Base-by-base conservation (phyloP, 2,329 filamentous ascomycete genomes). In the Exophiala lecanii-corni region DNA sequence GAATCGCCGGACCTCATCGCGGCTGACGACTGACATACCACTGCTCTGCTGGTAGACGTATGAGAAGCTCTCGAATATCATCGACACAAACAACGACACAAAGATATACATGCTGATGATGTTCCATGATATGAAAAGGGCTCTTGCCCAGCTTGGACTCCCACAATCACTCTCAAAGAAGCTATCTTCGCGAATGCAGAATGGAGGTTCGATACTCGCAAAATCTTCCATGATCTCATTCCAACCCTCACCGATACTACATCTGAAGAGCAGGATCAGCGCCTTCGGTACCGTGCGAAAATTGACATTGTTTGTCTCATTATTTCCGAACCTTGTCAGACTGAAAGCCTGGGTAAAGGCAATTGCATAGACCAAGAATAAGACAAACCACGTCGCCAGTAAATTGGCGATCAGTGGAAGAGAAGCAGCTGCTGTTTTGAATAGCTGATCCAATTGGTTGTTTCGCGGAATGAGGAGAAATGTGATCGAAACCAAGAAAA, bases 91-190 rank as follows among this genome's bases (percentile, higher is more conserved):
- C 61, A 98, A 71, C 60, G 91, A 96, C 60, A 97, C 91, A 59
- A 98, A 98, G 59, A 98, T 94, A 68, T 98, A 98, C 92, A 98
- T 98, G 84, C 91, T 97, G 66, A 98, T 77, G 58, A 98, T 91
- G 70, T 98, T 98, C 92, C 92, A 98, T 3, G 84, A 80, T 45
- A 97, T 89, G 70, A 98, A 98, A 7, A 98, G 73, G 23, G 82
- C 79, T 39, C 89, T 77, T 5, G 92, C 89, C 89, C 92, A 98
- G 28, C 81, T 77, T 38, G 81, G 78, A 67, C 91, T 95, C 45
- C 92, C 92, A 59, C 92, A 98, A 66, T 98, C 94, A 57, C 88
- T 92, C 31, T 86, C 71, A 58, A 89, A 91, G 64, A 95, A 96
- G 28, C 75, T 75, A 1, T 69, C 59, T 25, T 75, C 75, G 15